phyloP scores from a whole-genome alignment of 108 stramenopile genomes.

The Poteriospumella lacustris region DNA sequence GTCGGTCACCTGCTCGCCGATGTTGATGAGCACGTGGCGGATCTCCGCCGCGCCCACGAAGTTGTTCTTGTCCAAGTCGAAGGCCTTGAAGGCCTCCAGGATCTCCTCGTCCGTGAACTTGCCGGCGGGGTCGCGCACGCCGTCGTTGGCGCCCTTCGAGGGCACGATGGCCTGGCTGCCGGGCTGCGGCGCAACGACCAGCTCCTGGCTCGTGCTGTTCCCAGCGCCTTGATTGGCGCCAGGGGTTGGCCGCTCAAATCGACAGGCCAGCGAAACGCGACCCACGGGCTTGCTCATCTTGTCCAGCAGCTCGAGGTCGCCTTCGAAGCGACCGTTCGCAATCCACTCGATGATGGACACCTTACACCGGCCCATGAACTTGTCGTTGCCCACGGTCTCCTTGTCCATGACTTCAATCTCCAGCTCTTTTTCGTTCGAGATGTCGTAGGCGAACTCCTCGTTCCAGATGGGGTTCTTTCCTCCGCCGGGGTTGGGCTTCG shows the following conservation, averaged over 20 bases:
- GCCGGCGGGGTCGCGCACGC: conserved; percentile 60
- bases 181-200: too few relatives aligned
- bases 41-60: conserved; percentile 72
- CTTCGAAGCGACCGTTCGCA: conserved; percentile 63
- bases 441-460: conserved; percentile 71
- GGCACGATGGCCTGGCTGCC: too few relatives aligned
- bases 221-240: not conserved
- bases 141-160: not conserved
- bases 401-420: conserved; percentile 52
- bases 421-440: conserved; percentile 67
- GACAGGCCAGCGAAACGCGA: conserved; percentile 55
- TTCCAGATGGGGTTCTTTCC: conserved; percentile 76
- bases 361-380: conserved; percentile 69
- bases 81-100: conserved; percentile 63
- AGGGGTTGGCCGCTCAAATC: conserved; percentile 59
- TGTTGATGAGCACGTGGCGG: conserved; percentile 66
- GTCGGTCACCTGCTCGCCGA: conserved; percentile 69
- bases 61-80: conserved; percentile 73
- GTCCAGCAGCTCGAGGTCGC: conserved; percentile 65
- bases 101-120: conserved; percentile 77
- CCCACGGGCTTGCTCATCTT: conserved; percentile 61
- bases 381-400: conserved; percentile 66
- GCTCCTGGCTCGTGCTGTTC: not conserved
- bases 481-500: conserved; percentile 58
- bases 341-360: conserved; percentile 75